Base-by-base conservation (phyloP, 805 yeast genomes). In the Candida golubevii region DNA sequence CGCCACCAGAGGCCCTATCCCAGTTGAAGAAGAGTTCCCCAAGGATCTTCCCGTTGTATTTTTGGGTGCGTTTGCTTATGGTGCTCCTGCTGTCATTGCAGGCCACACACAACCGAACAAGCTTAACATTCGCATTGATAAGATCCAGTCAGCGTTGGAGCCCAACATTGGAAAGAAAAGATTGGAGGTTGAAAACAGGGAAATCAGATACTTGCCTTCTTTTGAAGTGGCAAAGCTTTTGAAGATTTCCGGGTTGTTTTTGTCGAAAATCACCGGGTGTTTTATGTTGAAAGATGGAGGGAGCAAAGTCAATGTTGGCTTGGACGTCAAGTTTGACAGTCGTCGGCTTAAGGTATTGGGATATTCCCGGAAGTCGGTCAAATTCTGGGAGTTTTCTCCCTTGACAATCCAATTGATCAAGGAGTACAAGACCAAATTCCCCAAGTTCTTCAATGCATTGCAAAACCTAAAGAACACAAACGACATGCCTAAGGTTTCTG, bases 11-110 rank as follows among this genome's bases (percentile, higher is more conserved):
- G 79, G 83, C 1, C 88, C 97, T 2, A 58, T 79, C 32, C 88
- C 97, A 7, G 71, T 93, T 46, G 83, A 80, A 7, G 79, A 86
- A 50, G 97, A 91, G 61, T 93, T 77, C 64, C 97, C 97, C 14
- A 42, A 75, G 4, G 83, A 77, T 12, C 75, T 85, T 0, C 78
- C 80, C 41, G 90, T 82, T 26, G 78, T 91, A 8, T 87, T 87
- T 59, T 70, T 93, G 48, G 95, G 97, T 38, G 88, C 83, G 26
- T 80, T 82, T 62, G 95, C 90, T 1, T 93, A 88, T 60, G 98
- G 99, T 43, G 78, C 88, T 6, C 81, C 85, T 36, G 87, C 88
- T 5, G 70, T 70, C 18, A 77, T 86, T 36, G 76, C 75, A 38
- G 91, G 86, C 0, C 79, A 83, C 56, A 70, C 72, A 23, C 60